Evolutionary conservation across 1,284 basidiomycete genomes (phyloP).

Genomic region (Athelia psychrophila): DNA sequence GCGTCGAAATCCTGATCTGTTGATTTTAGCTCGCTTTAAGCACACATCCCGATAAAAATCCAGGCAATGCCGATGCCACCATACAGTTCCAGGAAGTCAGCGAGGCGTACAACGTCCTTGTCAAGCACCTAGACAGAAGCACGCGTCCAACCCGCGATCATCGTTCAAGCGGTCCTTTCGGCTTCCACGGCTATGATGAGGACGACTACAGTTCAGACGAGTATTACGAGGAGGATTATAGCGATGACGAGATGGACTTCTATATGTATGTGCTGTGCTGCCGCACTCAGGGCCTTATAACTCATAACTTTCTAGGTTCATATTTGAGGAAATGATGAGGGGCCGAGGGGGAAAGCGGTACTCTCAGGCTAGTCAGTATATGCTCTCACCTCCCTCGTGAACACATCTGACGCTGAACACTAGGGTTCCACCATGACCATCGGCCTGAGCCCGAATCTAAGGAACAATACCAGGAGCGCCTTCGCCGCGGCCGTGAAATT

Average conservation of each 20-base stretch:
- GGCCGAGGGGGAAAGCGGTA: constrained; percentile 31
- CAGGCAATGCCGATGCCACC: constrained; percentile 59
- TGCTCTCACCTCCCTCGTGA: constrained; percentile 21
- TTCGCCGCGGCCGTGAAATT: constrained; percentile 48
- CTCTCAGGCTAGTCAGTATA: constrained; percentile 24
- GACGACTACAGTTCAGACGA: constrained; percentile 30
- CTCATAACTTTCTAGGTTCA: constrained; percentile 28
- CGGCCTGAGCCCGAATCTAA: constrained; percentile 34
- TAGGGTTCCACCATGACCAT: constrained; percentile 3
- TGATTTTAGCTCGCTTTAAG: constrained; percentile 53
- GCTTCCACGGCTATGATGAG: constrained; percentile 22
- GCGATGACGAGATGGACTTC: constrained; percentile 32
- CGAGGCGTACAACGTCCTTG: constrained; percentile 62
- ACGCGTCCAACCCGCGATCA: not conserved
- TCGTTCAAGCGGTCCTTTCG: constrained; percentile 1
- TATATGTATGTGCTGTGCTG: constrained; percentile 37
- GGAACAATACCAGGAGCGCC: constrained; percentile 48
- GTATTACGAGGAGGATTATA: constrained; percentile 30
- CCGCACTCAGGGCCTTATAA: constrained; percentile 1
- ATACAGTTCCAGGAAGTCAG: constrained; percentile 64
- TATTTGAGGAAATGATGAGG: constrained; percentile 44
- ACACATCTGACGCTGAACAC: constrained; percentile 16
- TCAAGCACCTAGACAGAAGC: constrained; percentile 48
- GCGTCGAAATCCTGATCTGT: constrained; percentile 4
- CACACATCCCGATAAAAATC: constrained; percentile 76